phyloP scores from a whole-genome alignment of 208 protist genomes.

The Angomonas ambiguus region DNA sequence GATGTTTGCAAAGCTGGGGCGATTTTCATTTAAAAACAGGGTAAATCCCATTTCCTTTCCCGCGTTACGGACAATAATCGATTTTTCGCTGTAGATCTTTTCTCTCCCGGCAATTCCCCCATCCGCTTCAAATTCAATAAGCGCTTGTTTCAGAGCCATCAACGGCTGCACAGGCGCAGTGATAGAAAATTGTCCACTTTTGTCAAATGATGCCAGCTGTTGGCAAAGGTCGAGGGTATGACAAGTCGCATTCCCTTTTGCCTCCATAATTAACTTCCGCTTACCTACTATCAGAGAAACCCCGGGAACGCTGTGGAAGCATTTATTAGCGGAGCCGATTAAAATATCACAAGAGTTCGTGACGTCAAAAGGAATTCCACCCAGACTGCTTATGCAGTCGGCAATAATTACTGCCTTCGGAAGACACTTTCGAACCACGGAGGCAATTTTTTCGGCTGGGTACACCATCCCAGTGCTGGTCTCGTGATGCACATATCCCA shows the following conservation, averaged over 20 bases:
- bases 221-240: constrained; percentile 65
- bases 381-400: constrained; percentile 86
- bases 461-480: constrained; percentile 90
- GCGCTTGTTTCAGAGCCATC: constrained; percentile 70
- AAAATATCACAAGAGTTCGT: constrained; percentile 65
- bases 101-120: constrained; percentile 51
- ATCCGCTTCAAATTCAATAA: constrained; percentile 69
- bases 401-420: constrained; percentile 71
- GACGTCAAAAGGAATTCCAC: constrained; percentile 53
- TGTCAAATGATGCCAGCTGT: constrained; percentile 62
- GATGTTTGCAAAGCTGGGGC: constrained; percentile 64
- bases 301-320: constrained; percentile 85
- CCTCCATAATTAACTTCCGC: constrained; percentile 29
- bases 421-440: constrained; percentile 33
- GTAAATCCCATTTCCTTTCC: constrained; percentile 71
- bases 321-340: constrained; percentile 84
- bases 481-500: constrained; percentile 85
- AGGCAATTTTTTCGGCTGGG: constrained; percentile 56
- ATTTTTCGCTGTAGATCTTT: constrained; percentile 53
- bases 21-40: constrained; percentile 54
- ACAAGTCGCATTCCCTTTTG: constrained; percentile 51
- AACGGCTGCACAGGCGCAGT: constrained; percentile 83
- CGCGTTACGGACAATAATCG: constrained; percentile 40
- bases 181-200: constrained; percentile 67
- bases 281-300: constrained; percentile 66